phyloP scores from a whole-genome alignment of 1,284 basidiomycete species.

The Psilocybe mexicana region DNA sequence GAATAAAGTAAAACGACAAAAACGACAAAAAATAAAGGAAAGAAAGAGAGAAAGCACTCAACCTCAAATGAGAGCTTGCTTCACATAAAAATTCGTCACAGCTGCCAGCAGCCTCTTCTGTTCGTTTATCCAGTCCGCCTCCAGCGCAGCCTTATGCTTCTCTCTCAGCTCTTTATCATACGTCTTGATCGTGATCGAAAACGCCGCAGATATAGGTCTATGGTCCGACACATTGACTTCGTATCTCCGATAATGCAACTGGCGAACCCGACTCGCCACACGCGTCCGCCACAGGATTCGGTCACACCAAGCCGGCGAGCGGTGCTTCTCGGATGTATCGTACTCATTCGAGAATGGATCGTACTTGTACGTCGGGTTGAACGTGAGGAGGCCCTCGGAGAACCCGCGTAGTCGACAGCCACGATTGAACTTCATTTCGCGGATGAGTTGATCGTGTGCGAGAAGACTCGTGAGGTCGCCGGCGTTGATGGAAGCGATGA shows the following conservation, averaged over 20 bases:
- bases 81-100: slow-evolving; percentile 56
- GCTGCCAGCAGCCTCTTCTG: slow-evolving; percentile 53
- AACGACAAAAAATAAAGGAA: neutral
- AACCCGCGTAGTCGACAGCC: slow-evolving; percentile 86
- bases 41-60: neutral
- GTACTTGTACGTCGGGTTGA: slow-evolving; percentile 96
- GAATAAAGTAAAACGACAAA: neutral
- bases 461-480: slow-evolving; percentile 69
- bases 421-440: slow-evolving; percentile 86
- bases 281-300: slow-evolving; percentile 83
- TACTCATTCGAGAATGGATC: slow-evolving; percentile 78
- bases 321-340: slow-evolving; percentile 86
- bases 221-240: slow-evolving; percentile 87
- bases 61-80: slow-evolving; percentile 39
- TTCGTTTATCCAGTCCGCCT: slow-evolving; percentile 58
- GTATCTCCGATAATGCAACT: slow-evolving; percentile 74
- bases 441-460: slow-evolving; percentile 85
- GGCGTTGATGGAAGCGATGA: slow-evolving; percentile 66
- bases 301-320: slow-evolving; percentile 96
- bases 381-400: slow-evolving; percentile 79
- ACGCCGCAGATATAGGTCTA: slow-evolving; percentile 82
- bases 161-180: slow-evolving; percentile 61
- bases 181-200: slow-evolving; percentile 71
- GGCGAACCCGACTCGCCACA: slow-evolving; percentile 55
- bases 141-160: slow-evolving; percentile 54